A percentile compares a stretch with the other conserved stretches of the same genome.
Conservation (phyloP, 2,329 filamentous ascomycete genomes). For the Pestalotiopsis fici region DNA sequence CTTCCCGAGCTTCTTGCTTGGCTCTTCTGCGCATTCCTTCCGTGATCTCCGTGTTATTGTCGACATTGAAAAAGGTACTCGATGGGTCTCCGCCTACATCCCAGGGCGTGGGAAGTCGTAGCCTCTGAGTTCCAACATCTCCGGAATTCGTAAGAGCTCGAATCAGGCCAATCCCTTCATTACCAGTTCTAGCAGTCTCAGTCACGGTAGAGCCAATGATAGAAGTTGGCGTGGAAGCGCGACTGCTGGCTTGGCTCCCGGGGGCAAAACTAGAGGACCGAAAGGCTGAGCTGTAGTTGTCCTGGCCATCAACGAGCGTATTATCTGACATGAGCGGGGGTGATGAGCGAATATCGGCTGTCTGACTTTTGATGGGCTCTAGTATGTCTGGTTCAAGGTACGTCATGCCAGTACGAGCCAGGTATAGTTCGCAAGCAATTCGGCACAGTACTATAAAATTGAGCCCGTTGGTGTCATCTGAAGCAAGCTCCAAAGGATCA, state of each 20-base stretch:
- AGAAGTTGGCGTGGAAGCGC: slow-evolving; percentile 19
- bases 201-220: slow-evolving; percentile 14
- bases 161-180: slow-evolving; percentile 25
- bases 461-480: slow-evolving; percentile 8
- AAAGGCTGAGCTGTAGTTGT: slow-evolving; percentile 17
- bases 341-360: background rate
- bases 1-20: slow-evolving; percentile 25
- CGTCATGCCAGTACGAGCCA: slow-evolving; percentile 26
- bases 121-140: slow-evolving; percentile 21
- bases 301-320: slow-evolving; percentile 24
- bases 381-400: background rate
- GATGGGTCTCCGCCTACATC: slow-evolving; percentile 21
- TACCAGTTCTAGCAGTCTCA: slow-evolving; percentile 15
- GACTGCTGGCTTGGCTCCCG: slow-evolving; percentile 24
- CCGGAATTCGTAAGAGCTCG: slow-evolving; percentile 30
- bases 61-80: slow-evolving; percentile 28
- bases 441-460: slow-evolving; percentile 16
- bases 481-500: slow-evolving; percentile 10
- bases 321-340: slow-evolving; percentile 17
- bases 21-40: slow-evolving; percentile 23
- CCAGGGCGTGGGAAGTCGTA: slow-evolving; percentile 28
- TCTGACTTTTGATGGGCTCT: background rate
- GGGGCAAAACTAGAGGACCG: slow-evolving; percentile 17
- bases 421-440: slow-evolving; percentile 27
- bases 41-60: slow-evolving; percentile 24